Evolutionary conservation across 1,139 yeast species (phyloP).

Genomic region (Wickerhamiella pararugosa): DNA sequence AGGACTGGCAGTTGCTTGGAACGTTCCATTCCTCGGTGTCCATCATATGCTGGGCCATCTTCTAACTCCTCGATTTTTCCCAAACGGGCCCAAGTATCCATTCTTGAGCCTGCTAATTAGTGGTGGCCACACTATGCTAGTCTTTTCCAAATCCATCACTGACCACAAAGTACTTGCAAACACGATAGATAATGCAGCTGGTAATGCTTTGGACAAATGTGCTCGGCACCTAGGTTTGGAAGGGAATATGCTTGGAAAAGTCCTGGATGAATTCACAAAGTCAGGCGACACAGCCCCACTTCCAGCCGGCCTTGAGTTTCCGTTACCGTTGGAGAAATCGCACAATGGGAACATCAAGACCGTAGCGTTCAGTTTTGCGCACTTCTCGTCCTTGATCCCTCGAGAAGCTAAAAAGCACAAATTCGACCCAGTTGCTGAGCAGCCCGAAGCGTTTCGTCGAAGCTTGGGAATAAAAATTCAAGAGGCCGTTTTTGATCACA

Average conservation of each 20-base stretch:
- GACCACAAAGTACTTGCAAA: constrained; percentile 62
- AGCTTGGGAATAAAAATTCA: constrained; percentile 50
- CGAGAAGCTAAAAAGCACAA: constrained; percentile 12
- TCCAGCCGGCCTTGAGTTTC: constrained; percentile 28
- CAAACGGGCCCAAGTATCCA: constrained; percentile 55
- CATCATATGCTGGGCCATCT: constrained; percentile 96
- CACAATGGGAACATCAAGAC: constrained; percentile 28
- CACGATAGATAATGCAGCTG: constrained; percentile 80
- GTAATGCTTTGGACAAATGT: constrained; percentile 87
- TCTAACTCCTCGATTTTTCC: constrained; percentile 42
- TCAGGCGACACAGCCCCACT: constrained; percentile 20
- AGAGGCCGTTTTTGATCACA: constrained; percentile 52
- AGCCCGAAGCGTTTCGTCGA: constrained; percentile 17
- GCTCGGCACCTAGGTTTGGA: constrained; percentile 67
- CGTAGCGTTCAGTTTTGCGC: constrained; percentile 60
- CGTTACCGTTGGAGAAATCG: constrained; percentile 39
- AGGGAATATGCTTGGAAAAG: constrained; percentile 80
- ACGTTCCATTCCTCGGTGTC: constrained; percentile 68
- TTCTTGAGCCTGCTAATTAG: constrained; percentile 67
- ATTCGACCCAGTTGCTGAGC: constrained; percentile 11
- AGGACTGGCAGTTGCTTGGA: constrained; percentile 69
- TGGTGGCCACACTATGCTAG: constrained; percentile 93
- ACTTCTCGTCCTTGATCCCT: constrained; percentile 35
- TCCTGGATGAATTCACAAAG: constrained; percentile 46
- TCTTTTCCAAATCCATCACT: constrained; percentile 41